Evolutionary conservation across 129 eudicot genomes (phyloP), one percentile per base, ranked within the genome.

Genomic region (Chrysanthemum seticuspe): DNA sequence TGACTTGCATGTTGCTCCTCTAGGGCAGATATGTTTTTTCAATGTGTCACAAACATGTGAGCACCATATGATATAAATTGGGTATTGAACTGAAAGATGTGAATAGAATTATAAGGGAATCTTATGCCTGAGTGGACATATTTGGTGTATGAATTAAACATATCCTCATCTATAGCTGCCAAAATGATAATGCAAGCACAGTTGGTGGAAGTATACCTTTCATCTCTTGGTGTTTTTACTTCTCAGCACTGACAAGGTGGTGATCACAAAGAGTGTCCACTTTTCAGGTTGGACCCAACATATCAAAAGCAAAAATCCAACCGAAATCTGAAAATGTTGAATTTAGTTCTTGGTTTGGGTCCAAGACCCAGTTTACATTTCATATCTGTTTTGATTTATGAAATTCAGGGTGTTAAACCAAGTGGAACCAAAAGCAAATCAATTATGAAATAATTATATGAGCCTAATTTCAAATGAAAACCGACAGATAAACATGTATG

Each of bases 371-470:
- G 2, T 10, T 18, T 71, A 19, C 56, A 31, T 70, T 52, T 13
- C 11, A 23, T 31, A 53, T 54, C 19, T 13, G 7, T 18, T 68
- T 68, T 68, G 71, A 67, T 67, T 45, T 49, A 12, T 5, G 23
- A 13, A 49, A 21, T 23, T 13, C 60, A 68, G 72, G 72, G 19
- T 68, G 29, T 66, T 55, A 48, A 16, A 40, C 72, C 72, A 13
- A 18, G 14, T 45, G 9, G 13, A 51, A 51, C 45, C 25, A 13
- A 67, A 16, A 19, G 1, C 25, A 58, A 58, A 25, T 10, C 4
- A 52, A 52, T 53, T 53, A 53, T 53, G 45, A 40, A 6, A 40
- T 40, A 6, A 6, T 40, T 7, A 40, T 40, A 40, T 7, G 10
- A 40, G 1, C 47, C 47, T 6, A 40, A 40, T 40, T 40, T 40